Evolutionary conservation across 78 protist genomes (phyloP).

Genomic region (Emiliania huxleyi): DNA sequence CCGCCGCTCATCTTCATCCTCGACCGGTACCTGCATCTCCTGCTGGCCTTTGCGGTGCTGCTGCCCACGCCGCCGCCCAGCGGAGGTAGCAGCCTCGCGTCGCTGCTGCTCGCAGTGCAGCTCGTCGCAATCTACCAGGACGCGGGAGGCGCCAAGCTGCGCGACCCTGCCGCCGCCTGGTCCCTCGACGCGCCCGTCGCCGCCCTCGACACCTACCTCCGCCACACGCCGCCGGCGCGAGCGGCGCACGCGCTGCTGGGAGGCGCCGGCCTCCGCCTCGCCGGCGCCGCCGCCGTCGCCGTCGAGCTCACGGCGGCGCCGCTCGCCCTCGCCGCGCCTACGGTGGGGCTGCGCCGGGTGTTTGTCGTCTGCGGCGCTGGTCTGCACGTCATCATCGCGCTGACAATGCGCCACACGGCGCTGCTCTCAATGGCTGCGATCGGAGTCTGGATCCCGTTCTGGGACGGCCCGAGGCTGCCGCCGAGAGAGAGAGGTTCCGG

Average conservation of each 20-base stretch:
- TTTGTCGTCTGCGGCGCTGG: no score
- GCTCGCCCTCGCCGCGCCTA: not conserved
- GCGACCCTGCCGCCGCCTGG: conserved; percentile 5
- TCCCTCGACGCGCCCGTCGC: not conserved
- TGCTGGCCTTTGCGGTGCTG: not conserved
- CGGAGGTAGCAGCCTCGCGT: not conserved
- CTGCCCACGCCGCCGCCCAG: not conserved
- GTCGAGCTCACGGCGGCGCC: not conserved
- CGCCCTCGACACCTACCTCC: not conserved
- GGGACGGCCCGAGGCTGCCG: not conserved
- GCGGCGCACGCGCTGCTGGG: not conserved
- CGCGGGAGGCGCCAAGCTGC: not conserved
- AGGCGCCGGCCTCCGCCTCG: not conserved
- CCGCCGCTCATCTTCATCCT: not conserved
- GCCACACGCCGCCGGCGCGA: not conserved
- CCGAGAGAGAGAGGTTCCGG: no score
- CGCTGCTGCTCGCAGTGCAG: not conserved
- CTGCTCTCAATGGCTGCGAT: not conserved
- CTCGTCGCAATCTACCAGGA: not conserved
- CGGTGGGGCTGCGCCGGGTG: not conserved
- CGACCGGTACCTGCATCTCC: not conserved
- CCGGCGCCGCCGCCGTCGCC: not conserved
- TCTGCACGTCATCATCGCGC: not conserved
- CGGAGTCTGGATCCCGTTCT: not conserved
- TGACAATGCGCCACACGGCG: not conserved